Base-by-base conservation (phyloP, 2,329 filamentous ascomycete species). In the Clarireedia homoeocarpa region DNA sequence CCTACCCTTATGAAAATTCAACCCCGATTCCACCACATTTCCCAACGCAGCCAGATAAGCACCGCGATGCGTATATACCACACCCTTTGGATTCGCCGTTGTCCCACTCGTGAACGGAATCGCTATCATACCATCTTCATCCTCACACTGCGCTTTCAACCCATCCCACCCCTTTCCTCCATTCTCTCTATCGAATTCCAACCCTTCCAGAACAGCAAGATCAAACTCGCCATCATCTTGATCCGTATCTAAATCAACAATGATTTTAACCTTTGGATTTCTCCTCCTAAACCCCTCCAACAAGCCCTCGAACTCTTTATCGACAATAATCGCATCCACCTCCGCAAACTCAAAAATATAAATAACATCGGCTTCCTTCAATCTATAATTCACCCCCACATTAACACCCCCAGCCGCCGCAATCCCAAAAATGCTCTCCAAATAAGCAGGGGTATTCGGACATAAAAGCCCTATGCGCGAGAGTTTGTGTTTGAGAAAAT, bases 101-200 rank as follows among this genome's bases (percentile, higher is more conserved):
- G 94, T 97, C 4, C 92, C 92, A 27, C 88, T 94, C 0, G 94
- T 99, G 70, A 97, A 97, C 1, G 92, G 89, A 55, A 99, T 83
- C 3, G 91, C 90, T 59, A 97, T 80, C 63, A 89, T 80, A 58
- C 83, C 84, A 62, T 96, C 86, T 70, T 99, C 94, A 64, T 90
- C 79, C 64, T 90, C 79, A 17, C 52, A 55, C 62, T 91, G 85
- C 1, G 82, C 78, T 59, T 88, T 79, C 24, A 97, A 78, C 0
- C 82, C 88, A 14, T 77, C 78, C 92, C 94, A 99, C 23, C 89
- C 90, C 49, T 81, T 79, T 27, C 67, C 70, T 2, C 88, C 89
- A 5, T 75, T 79, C n/a, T 80, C 74, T 1, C 69, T 69, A 69
- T 97, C 94, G 69, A 87, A 79, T 40, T 78, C 77, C 58, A 95